A percentile compares a stretch with the other conserved stretches of the same genome.
These are phyloP conservation scores for Ciborinia camelliae DNA, from an alignment of 2,329 filamentous ascomycete genomes.

Conservation along the genomic window DNA sequence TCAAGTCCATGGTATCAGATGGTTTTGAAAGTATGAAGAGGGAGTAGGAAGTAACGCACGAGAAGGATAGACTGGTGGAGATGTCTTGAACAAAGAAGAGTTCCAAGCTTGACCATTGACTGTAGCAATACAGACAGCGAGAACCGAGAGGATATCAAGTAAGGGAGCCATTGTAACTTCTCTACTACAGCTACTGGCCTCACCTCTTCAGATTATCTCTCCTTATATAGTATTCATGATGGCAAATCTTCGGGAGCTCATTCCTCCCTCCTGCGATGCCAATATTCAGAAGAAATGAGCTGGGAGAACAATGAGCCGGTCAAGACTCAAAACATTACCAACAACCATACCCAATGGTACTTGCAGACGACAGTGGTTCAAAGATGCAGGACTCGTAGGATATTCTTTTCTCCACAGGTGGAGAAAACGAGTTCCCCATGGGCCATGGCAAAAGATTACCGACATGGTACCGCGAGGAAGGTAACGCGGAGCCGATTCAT, in stretches of 20 bases:
- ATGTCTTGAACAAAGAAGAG: conserved; percentile 12
- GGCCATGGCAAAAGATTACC: neutral
- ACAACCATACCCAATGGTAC: neutral
- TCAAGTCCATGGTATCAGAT: neutral
- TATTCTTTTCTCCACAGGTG: neutral
- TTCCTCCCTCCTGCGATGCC: neutral
- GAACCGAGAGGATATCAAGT: conserved; percentile 5
- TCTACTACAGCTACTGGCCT: conserved; percentile 3
- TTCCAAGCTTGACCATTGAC: conserved; percentile 16
- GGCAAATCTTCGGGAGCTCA: conserved; percentile 9
- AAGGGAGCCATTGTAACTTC: conserved; percentile 15
- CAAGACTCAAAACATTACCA: neutral
- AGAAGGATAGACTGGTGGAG: conserved; percentile 31
- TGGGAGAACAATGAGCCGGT: neutral
- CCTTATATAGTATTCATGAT: conserved; percentile 1
- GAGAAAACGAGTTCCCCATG: neutral
- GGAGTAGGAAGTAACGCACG: conserved; percentile 23
- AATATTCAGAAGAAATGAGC: neutral
- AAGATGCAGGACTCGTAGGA: neutral
- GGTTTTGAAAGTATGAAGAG: neutral
- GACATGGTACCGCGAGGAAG: neutral
- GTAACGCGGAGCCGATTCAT: neutral
- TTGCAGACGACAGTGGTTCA: neutral
- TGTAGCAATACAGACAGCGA: conserved; percentile 14
- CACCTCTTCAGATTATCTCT: neutral